Percentiles rank a stretch among this genome's conserved stretches.
Evolutionary conservation across 2,329 filamentous ascomycete genomes (phyloP).

Genomic region (Pyrenophora tritici-repentis): DNA sequence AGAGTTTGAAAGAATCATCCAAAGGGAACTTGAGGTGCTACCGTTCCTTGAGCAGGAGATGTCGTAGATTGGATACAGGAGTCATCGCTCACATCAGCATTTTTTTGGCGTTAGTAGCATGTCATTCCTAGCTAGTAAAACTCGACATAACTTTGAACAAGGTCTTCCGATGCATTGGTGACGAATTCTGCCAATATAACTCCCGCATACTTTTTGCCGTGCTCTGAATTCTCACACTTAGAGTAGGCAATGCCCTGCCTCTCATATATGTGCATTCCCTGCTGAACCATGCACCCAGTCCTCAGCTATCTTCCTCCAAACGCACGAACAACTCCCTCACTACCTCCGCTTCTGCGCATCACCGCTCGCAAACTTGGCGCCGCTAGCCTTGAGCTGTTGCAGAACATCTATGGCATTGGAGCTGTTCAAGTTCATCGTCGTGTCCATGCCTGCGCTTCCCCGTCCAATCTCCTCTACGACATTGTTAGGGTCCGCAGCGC

Average conservation of each 20-base stretch:
- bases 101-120: slow-evolving; percentile 13
- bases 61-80: slow-evolving; percentile 4
- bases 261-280: neutral
- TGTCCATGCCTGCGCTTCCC: slow-evolving; percentile 33
- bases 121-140: slow-evolving; percentile 5
- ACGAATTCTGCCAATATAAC: too few relatives aligned
- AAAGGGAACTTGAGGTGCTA: slow-evolving; percentile 72
- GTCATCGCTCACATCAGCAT: slow-evolving; percentile 5
- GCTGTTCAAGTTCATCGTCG: slow-evolving; percentile 35
- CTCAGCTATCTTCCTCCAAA: neutral
- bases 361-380: slow-evolving; percentile 33
- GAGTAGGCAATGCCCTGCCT: too few relatives aligned
- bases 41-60: slow-evolving; percentile 67
- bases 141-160: neutral
- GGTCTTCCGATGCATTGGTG: neutral
- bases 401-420: slow-evolving; percentile 43
- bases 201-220: too few relatives aligned
- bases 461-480: slow-evolving; percentile 52
- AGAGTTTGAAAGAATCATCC: slow-evolving; percentile 75
- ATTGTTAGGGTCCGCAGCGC: slow-evolving; percentile 65
- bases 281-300: neutral
- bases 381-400: slow-evolving; percentile 44
- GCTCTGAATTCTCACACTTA: too few relatives aligned
- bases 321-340: neutral
- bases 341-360: slow-evolving; percentile 44